Percentiles rank a stretch among this genome's conserved stretches.
These are phyloP conservation scores for Beauveria sp. DNA, from an alignment of 2,329 filamentous ascomycete genomes.

Conservation along the genomic window DNA sequence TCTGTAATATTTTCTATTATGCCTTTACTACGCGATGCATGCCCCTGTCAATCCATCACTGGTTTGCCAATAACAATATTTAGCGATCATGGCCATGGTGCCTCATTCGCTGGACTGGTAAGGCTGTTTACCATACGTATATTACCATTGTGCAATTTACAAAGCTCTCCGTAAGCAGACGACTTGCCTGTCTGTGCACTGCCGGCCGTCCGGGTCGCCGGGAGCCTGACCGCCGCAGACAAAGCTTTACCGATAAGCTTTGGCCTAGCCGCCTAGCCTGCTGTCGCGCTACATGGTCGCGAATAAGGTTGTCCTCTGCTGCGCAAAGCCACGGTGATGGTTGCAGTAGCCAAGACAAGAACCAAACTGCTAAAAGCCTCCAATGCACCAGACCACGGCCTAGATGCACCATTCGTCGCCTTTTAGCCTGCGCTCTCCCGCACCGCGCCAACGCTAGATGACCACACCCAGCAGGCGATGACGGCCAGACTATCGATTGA, in stretches of 20 bases:
- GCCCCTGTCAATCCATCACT: neutral
- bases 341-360: no score
- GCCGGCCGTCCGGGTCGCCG: neutral
- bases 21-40: neutral
- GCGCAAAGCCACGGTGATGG: no score
- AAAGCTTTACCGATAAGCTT: constrained; percentile 3
- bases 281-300: neutral
- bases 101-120: neutral
- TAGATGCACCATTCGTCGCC: neutral
- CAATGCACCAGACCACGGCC: neutral
- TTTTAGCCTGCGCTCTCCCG: neutral
- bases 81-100: no score
- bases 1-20: neutral
- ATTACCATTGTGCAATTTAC: no score
- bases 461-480: neutral
- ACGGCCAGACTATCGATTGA: neutral
- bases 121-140: no score
- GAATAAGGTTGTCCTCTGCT: neutral
- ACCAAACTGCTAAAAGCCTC: no score
- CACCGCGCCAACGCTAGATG: neutral
- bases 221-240: neutral
- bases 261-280: neutral
- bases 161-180: neutral
- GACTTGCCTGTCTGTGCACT: neutral
- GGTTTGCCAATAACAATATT: no score